A percentile compares a stretch with the other conserved stretches of the same genome.
phyloP scores from a whole-genome alignment of 2,329 filamentous ascomycete genomes.

The Ophiostoma australiae region DNA sequence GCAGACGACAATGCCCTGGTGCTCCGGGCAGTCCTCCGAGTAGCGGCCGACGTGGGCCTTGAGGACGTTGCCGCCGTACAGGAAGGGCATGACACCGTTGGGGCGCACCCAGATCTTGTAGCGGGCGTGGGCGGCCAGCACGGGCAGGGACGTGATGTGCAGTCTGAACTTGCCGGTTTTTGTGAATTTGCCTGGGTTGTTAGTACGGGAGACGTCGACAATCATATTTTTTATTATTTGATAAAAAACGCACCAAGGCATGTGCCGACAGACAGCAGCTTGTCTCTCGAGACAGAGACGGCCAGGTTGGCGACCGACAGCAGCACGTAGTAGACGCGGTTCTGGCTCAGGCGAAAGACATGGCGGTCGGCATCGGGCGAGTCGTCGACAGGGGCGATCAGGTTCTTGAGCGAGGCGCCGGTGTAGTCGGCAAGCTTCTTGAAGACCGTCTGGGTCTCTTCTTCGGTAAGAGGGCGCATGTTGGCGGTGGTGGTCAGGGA shows the following conservation, averaged over 20 bases:
- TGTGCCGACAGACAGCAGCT: conserved; percentile 80
- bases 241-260: too few relatives aligned
- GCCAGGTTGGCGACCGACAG: conserved; percentile 87
- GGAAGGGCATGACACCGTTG: conserved; percentile 95
- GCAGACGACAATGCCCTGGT: conserved; percentile 85
- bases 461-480: conserved; percentile 31
- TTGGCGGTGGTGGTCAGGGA: conserved; percentile 7
- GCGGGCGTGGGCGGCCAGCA: conserved; percentile 83
- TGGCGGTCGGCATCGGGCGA: conserved; percentile 67
- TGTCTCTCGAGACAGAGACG: conserved; percentile 74
- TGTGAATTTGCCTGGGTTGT: conserved; percentile 72
- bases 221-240: too few relatives aligned
- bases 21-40: conserved; percentile 88
- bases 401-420: conserved; percentile 75
- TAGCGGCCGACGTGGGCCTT: conserved; percentile 67
- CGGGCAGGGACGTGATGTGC: conserved; percentile 80
- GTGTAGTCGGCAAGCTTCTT: conserved; percentile 93
- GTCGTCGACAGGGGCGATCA: conserved; percentile 69
- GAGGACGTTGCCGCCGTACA: conserved; percentile 88
- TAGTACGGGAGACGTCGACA: too few relatives aligned
- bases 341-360: conserved; percentile 73
- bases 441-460: conserved; percentile 59
- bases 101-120: conserved; percentile 97
- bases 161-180: conserved; percentile 94
- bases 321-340: conserved; percentile 86